Percentiles rank a stretch among this genome's conserved stretches.
These are phyloP conservation scores for Calcarisporium arbuscula DNA, from an alignment of 2,329 filamentous ascomycete species.

Conservation along the genomic window DNA sequence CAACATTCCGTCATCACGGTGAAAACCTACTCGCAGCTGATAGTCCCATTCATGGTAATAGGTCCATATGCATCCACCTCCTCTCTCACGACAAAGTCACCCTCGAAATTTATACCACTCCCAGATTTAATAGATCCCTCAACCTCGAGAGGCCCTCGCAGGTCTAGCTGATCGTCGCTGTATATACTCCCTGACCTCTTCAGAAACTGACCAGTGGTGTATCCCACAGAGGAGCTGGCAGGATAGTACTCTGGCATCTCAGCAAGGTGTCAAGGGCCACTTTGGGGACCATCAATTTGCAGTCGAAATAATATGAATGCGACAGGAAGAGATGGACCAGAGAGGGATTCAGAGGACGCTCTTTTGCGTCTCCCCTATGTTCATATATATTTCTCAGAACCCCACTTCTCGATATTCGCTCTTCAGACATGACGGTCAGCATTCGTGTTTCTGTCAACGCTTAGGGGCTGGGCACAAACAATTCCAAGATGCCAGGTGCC, in stretches of 20 bases:
- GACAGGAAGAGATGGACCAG: too few relatives aligned
- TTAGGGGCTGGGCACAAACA: too few relatives aligned
- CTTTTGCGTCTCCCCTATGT: too few relatives aligned
- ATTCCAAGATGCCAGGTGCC: too few relatives aligned
- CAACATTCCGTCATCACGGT: neutral
- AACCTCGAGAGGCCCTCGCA: constrained; percentile 41
- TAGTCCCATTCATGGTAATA: constrained; percentile 33
- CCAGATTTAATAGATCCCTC: constrained; percentile 39
- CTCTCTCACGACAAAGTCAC: constrained; percentile 37
- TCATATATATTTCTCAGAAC: too few relatives aligned
- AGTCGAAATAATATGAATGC: too few relatives aligned
- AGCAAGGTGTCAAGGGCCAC: too few relatives aligned
- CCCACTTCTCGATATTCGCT: too few relatives aligned
- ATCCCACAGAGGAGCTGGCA: constrained; percentile 16
- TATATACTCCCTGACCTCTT: constrained; percentile 33
- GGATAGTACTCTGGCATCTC: constrained; percentile 22
- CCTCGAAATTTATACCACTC: constrained; percentile 36
- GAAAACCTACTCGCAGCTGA: constrained; percentile 35
- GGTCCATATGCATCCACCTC: constrained; percentile 40
- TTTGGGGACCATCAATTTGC: too few relatives aligned
- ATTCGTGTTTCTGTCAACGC: too few relatives aligned
- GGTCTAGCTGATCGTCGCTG: constrained; percentile 32
- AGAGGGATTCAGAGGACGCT: too few relatives aligned
- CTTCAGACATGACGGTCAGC: too few relatives aligned
- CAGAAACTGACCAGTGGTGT: constrained; percentile 14